Evolutionary conservation across 2,329 filamentous ascomycete genomes (phyloP).

Genomic region (Aspergillus awamori): DNA sequence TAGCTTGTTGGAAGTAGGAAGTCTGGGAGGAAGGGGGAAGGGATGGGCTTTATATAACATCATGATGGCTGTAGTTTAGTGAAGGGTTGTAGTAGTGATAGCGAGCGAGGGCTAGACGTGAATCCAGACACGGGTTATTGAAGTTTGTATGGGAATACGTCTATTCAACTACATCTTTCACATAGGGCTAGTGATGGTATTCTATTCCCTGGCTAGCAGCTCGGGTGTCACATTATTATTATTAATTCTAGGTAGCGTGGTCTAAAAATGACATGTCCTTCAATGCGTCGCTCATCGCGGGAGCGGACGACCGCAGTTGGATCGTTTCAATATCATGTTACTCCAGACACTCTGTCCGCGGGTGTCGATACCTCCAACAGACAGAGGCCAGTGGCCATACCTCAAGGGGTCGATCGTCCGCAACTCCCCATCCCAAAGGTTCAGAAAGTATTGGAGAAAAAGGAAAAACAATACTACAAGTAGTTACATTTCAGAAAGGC

Average conservation of each 20-base stretch:
- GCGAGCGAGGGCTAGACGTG: not conserved
- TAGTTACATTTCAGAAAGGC: constrained; percentile 19
- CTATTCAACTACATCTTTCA: not conserved
- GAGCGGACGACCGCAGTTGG: constrained; percentile 19
- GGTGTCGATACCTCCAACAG: constrained; percentile 4
- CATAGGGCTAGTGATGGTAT: no score
- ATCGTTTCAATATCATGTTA: constrained; percentile 26
- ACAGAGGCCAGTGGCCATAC: not conserved
- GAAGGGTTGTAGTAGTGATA: no score
- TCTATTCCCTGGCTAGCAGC: not conserved
- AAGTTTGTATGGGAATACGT: not conserved
- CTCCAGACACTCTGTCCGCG: constrained; percentile 13
- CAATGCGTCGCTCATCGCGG: constrained; percentile 10
- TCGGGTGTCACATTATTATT: constrained; percentile 24
- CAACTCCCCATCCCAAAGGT: constrained; percentile 14
- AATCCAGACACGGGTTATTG: not conserved
- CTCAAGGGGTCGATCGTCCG: constrained; percentile 4
- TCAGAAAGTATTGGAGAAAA: constrained; percentile 5
- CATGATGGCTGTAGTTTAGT: not conserved
- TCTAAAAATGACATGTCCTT: constrained; percentile 25
- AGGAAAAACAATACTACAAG: constrained; percentile 14
- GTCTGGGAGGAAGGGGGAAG: not conserved
- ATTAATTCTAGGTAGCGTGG: constrained; percentile 28
- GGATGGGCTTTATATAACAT: not conserved
- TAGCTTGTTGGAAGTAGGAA: no score